Evolutionary conservation across 257 asterid genomes (phyloP), one percentile per base, ranked within the genome.

Genomic region (Lithospermum erythrorhizon): DNA sequence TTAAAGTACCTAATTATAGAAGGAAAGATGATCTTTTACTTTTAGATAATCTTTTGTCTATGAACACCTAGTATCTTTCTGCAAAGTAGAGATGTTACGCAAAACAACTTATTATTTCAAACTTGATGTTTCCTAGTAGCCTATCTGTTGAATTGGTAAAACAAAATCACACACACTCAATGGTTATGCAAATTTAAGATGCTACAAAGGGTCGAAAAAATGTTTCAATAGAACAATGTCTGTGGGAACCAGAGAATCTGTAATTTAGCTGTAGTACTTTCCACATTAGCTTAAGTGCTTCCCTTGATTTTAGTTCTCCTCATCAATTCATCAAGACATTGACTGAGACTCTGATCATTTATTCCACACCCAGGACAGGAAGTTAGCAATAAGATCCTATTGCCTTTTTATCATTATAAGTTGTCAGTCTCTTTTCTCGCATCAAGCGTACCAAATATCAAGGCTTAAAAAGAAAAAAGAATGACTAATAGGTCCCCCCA

Each of bases 51-150:
- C 87, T 78, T 91, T 86, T 79, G 78, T 67, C 86, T 94, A 72
- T 76, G 95, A 74, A 91, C 75, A 88, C 98, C 74, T 84, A 53
- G 95, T 95, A 82, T 89, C 94, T 82, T 91, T 91, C 53, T n/a
- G 88, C 95, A 82, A 91, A 91, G n/a, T n/a, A 61, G 98, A 91
- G 79, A 91, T 97, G 61, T 95, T 97, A 70, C 88, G 88, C 79
- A 82, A 91, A 78, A 88, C 98, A 61, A 88, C 91, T 74, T 82
- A 70, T 88, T 91, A 70, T 91, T 94, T 97, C 98, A 67, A 91
- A 91, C 77, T 88, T 88, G 64, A 91, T 91, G 75, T 91, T 66
- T 88, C 98, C 98, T 97, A 91, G 74, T 88, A 97, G n/a, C 62
- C 84, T 91, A 55, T 88, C 97, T 91, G 83, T 54, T 37, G 53